Evolutionary conservation across 768 basidiomycete genomes (phyloP).

Genomic region (Tricholoma terreum): DNA sequence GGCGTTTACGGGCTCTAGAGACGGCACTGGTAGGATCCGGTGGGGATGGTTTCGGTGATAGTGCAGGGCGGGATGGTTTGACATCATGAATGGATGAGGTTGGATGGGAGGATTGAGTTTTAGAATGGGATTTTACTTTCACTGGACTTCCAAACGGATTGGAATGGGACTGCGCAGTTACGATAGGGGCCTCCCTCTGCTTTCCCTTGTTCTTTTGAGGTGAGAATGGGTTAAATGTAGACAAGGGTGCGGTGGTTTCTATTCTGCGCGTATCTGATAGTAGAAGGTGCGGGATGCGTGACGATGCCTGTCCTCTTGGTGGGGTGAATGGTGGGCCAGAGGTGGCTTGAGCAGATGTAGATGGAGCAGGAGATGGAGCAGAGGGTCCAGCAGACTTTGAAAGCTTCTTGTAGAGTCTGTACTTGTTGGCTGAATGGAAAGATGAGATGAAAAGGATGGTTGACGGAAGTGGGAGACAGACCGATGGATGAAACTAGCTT

Average conservation of each 20-base stretch:
- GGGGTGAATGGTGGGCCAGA: conserved; percentile 37
- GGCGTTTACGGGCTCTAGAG: conserved; percentile 71
- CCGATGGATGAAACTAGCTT: conserved; percentile 59
- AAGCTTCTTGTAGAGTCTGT: conserved; percentile 78
- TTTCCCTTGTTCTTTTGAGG: conserved; percentile 65
- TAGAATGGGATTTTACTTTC: conserved; percentile 30
- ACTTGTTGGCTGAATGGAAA: conserved; percentile 60
- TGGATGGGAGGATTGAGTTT: conserved; percentile 35
- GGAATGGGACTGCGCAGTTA: conserved; percentile 21
- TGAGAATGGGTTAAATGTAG: conserved; percentile 75
- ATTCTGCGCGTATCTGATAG: conserved; percentile 50
- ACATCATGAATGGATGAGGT: conserved; percentile 33
- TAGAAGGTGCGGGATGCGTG: conserved; percentile 27
- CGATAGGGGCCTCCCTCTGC: conserved; percentile 25
- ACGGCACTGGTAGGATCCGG: conserved; percentile 42
- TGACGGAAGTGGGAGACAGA: conserved; percentile 30
- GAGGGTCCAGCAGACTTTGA: conserved; percentile 47
- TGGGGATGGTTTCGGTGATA: conserved; percentile 22
- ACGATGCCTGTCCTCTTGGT: conserved; percentile 25
- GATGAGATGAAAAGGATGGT: conserved; percentile 9
- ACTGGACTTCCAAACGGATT: conserved; percentile 49
- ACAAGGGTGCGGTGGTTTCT: conserved; percentile 48
- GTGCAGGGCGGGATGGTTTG: conserved; percentile 18
- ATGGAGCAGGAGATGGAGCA: conserved; percentile 12
- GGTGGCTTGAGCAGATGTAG: conserved; percentile 14